phyloP scores from a whole-genome alignment of 2,329 filamentous ascomycete genomes.

The Xylaria arbuscula region DNA sequence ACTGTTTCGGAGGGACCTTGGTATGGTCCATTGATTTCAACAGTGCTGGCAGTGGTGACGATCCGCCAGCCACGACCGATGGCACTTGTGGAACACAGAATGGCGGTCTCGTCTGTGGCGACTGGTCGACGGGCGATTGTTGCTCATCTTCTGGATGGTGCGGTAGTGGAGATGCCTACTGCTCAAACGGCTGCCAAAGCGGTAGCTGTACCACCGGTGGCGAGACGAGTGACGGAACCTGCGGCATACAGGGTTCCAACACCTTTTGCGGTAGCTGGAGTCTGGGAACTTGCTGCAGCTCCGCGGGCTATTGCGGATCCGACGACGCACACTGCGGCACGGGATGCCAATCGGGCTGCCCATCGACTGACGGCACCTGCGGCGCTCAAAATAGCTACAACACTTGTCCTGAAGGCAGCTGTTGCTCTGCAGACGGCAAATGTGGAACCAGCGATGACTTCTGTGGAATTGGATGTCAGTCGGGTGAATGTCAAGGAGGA shows the following conservation, averaged over 20 bases:
- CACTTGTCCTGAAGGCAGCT: constrained; percentile 16
- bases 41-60: too few relatives aligned
- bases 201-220: constrained; percentile 9
- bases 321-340: constrained; percentile 8
- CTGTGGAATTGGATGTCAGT: constrained; percentile 18
- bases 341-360: constrained; percentile 16
- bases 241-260: constrained; percentile 1
- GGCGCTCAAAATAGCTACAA: constrained; percentile 13
- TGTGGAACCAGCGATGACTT: constrained; percentile 11
- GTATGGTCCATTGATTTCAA: constrained; percentile 41
- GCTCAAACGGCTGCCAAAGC: background rate
- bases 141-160: constrained; percentile 6
- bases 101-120: too few relatives aligned
- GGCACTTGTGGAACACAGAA: too few relatives aligned
- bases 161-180: too few relatives aligned
- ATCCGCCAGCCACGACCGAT: too few relatives aligned
- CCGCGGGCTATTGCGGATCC: constrained; percentile 12
- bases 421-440: constrained; percentile 23
- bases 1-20: constrained; percentile 51
- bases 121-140: background rate
- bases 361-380: constrained; percentile 14
- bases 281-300: constrained; percentile 15
- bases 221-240: constrained; percentile 15
- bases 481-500: constrained; percentile 13
- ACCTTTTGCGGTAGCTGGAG: constrained; percentile 19